These are phyloP conservation scores for Talaromyces sp. DNA, from an alignment of 2,329 filamentous ascomycete genomes.

Conservation along the genomic window DNA sequence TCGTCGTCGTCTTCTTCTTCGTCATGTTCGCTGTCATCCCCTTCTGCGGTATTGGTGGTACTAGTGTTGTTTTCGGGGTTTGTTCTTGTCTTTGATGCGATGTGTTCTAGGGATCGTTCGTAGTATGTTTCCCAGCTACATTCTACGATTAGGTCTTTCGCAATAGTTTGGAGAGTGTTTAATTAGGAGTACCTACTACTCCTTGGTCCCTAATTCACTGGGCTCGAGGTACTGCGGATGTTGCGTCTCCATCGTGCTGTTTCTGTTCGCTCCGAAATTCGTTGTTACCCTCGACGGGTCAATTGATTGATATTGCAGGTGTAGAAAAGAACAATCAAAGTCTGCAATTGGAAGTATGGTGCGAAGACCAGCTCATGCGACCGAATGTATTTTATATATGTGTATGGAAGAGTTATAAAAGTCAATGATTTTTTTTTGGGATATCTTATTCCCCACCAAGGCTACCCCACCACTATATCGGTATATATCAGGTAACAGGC, in stretches of 20 bases:
- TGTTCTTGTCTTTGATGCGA: slow-evolving; percentile 29
- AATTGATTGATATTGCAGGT: background rate
- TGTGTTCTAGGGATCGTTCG: slow-evolving; percentile 40
- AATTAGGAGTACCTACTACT: slow-evolving; percentile 64
- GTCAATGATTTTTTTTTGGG: background rate
- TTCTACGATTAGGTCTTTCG: background rate
- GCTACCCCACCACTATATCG: background rate
- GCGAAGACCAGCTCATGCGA: background rate
- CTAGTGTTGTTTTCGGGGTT: background rate
- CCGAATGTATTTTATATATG: background rate
- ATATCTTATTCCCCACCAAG: slow-evolving; percentile 7
- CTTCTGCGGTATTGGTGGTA: slow-evolving; percentile 22
- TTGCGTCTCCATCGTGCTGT: background rate
- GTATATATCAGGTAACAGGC: background rate
- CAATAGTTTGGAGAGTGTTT: background rate
- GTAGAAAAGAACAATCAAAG: background rate
- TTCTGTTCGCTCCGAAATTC: background rate
- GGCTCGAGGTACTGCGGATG: slow-evolving; percentile 67
- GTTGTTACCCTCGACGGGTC: background rate
- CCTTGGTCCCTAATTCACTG: slow-evolving; percentile 79
- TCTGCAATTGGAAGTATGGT: background rate
- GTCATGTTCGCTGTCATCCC: slow-evolving; percentile 63
- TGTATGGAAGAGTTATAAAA: background rate
- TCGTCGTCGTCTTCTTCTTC: slow-evolving; percentile 71
- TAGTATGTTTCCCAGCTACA: slow-evolving; percentile 63